Evolutionary conservation across 495 filamentous ascomycete species (phyloP).

Genomic region (Hyaloscypha hepaticicola): DNA sequence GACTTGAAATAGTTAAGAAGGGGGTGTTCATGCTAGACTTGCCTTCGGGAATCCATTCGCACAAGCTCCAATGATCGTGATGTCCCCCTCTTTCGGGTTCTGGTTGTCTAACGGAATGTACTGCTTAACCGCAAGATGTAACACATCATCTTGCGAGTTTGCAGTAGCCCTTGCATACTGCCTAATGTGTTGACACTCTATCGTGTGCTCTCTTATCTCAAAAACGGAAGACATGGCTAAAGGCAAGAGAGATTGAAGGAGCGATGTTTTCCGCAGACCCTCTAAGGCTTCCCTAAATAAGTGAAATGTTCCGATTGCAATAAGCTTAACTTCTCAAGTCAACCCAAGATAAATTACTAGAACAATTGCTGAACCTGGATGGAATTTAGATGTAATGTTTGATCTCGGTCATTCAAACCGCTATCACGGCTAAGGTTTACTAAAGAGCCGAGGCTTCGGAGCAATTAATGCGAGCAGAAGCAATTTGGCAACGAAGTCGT

Average conservation of each 20-base stretch:
- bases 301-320: not conserved
- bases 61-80: conserved; percentile 81
- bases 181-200: conserved; percentile 68
- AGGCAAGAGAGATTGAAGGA: not conserved
- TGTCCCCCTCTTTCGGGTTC: conserved; percentile 62
- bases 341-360: too few relatives aligned
- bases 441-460: not conserved
- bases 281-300: not conserved
- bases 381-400: too few relatives aligned
- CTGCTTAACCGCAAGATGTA: conserved; percentile 76
- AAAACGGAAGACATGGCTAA: conserved; percentile 37
- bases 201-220: conserved; percentile 57
- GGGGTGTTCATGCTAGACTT: not conserved
- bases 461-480: not conserved
- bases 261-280: not conserved
- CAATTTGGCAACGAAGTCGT: not conserved
- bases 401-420: too few relatives aligned
- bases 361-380: too few relatives aligned
- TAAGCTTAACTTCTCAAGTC: too few relatives aligned
- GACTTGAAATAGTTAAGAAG: not conserved
- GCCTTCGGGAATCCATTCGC: conserved; percentile 92
- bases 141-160: conserved; percentile 57
- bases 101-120: conserved; percentile 72
- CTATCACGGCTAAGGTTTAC: too few relatives aligned
- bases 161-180: conserved; percentile 68